Base-by-base conservation (phyloP, 768 basidiomycete genomes). In the Collybia sordida region DNA sequence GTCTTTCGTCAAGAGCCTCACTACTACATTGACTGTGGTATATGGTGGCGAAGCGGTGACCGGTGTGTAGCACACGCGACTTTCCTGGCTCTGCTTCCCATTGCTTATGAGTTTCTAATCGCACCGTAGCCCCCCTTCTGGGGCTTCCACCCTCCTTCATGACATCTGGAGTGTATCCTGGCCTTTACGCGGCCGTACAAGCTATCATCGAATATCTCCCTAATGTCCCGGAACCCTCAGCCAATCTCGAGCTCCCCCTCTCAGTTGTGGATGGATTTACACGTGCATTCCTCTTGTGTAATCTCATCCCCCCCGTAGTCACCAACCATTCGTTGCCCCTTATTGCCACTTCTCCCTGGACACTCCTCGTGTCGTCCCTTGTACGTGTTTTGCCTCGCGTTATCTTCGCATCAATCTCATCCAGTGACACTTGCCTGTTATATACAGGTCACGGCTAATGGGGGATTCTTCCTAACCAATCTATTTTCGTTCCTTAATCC, bases 391-490 rank as follows among this genome's bases (percentile, higher is more conserved):
- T 36, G 12, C 27, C 22, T 28, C 22, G 47, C 34, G 15, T 42
- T n/a, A 46, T 25, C 31, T 31, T 7, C 34, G 36, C 14, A 39
- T 31, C 23, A 31, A 40, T 39, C 5, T 17, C 43, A 12, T 42
- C n/a, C n/a, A n/a, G n/a, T 27, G 14, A 42, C 25, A 35, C 47
- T 15, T 23, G 11, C 19, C 27, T 42, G 15, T 36, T 12, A 37
- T 39, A 35, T 44, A 25, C 54, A 90, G 89, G 59, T 86, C 43
- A 77, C 80, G 25, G 83, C 89, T 40, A 93, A 93, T 64, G 83
- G 79, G 3, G 91, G 91, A 4, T 91, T 90, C 74, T 88, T 95
- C 75, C 59, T 90, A 55, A 75, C 79, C 25, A 88, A 86, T 69
- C 71, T 87, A 41, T 80, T 87, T 69, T 86, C 85, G 31, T 82